Base-by-base conservation (phyloP, 345 rosid genomes). In the Aegle marmelos region DNA sequence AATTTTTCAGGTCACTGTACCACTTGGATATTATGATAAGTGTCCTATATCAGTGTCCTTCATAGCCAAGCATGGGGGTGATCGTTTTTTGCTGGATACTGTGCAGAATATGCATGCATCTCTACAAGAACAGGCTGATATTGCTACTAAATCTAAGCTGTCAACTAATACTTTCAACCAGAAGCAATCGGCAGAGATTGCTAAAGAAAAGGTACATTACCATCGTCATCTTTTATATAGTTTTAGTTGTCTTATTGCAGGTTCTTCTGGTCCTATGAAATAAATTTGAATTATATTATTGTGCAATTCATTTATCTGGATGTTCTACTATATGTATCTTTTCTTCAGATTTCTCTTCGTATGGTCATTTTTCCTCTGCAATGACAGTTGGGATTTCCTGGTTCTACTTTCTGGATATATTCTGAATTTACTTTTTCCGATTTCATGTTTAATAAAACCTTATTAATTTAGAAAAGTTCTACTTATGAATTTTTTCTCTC, bases 41-140 rank as follows among this genome's bases (percentile, higher is more conserved):
- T 87, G 90, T 78, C 97, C 97, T 77, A 84, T 89, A 65, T 92
- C 97, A 27, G 96, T 93, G 65, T 94, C 98, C 71, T 85, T 94
- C 79, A 82, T 94, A 80, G 97, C 88, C 77, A 91, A 86, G 79
- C 91, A 91, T 73, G 97, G 97, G 58, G 93, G 93, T 69, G 99
- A 95, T 84, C 90, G 97, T 68, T 92, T 95, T 88, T 82, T 95
- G 69, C 87, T 95, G 67, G 98, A 94, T 79, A 88, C 93, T 3
- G 86, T 91, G 65, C 91, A 84, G 82, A 84, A 86, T 66, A 90
- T 95, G 90, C 88, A 89, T 77, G 62, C 86, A 36, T 79, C 92
- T 74, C 80, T 96, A 69, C 96, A 92, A 83, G 98, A 94, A 81
- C 85, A 89, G 39, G 93, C 84, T 66, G 88, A 84, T 58, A 41